Conservation (phyloP, 2,329 filamentous ascomycete species). For the Colletotrichum sp. region DNA sequence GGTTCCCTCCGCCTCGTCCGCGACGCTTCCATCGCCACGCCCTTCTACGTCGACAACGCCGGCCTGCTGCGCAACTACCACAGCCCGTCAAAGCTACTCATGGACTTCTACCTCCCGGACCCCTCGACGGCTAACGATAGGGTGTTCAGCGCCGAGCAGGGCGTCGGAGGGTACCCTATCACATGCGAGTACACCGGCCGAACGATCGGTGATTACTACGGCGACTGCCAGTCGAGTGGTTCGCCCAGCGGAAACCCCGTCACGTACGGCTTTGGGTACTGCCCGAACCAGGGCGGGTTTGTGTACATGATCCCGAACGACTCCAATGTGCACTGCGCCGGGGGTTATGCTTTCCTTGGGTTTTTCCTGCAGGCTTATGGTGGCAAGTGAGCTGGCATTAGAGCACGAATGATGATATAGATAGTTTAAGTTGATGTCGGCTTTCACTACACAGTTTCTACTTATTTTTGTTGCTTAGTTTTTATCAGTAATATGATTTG, state of each 20-base stretch:
- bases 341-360: neutral
- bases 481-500: neutral
- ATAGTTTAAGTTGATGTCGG: neutral
- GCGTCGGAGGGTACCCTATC: neutral
- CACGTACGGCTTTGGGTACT: neutral
- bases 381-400: neutral
- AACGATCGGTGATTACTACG: neutral
- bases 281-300: neutral
- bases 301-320: slow-evolving; percentile 9
- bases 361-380: neutral
- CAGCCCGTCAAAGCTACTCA: neutral
- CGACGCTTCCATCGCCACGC: neutral
- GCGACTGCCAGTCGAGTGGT: neutral
- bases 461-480: accelerated
- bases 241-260: neutral
- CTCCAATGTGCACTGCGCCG: neutral
- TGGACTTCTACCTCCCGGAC: slow-evolving; percentile 2
- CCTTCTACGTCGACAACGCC: slow-evolving; percentile 1
- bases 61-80: neutral
- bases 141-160: neutral
- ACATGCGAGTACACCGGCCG: neutral
- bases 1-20: neutral
- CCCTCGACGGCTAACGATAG: slow-evolving; percentile 1
- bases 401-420: neutral
- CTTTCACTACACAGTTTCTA: neutral